phyloP scores from a whole-genome alignment of 2,329 filamentous ascomycete species.

The Verticillium isaacii region DNA sequence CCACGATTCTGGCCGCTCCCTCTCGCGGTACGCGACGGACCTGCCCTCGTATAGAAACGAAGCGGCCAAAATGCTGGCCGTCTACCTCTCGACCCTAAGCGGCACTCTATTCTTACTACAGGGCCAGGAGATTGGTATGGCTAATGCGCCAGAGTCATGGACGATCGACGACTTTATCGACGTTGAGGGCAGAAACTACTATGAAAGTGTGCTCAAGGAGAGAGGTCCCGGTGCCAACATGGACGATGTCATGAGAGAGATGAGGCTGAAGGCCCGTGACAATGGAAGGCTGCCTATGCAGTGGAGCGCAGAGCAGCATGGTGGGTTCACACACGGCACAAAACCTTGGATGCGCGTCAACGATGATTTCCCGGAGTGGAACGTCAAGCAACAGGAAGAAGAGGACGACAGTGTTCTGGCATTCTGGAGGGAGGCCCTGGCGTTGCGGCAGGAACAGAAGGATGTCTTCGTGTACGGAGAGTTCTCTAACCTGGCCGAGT shows the following conservation, averaged over 20 bases:
- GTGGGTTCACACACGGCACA: slow-evolving; percentile 28
- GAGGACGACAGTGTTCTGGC: slow-evolving; percentile 12
- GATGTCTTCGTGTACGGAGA: slow-evolving; percentile 18
- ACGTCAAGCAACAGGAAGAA: slow-evolving; percentile 11
- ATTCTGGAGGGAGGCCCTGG: slow-evolving; percentile 14
- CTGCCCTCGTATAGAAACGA: slow-evolving; percentile 27
- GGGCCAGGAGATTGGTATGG: slow-evolving; percentile 49
- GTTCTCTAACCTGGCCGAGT: slow-evolving; percentile 3
- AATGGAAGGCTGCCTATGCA: slow-evolving; percentile 30
- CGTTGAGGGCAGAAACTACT: slow-evolving; percentile 38
- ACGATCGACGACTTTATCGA: slow-evolving; percentile 36
- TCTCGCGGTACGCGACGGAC: slow-evolving; percentile 42
- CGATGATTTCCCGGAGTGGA: slow-evolving; percentile 15
- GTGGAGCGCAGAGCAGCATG: slow-evolving; percentile 44
- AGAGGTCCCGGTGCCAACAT: slow-evolving; percentile 16
- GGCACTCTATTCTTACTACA: slow-evolving; percentile 46
- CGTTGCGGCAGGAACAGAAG: slow-evolving; percentile 9
- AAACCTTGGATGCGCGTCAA: slow-evolving; percentile 22
- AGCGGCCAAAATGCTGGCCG: slow-evolving; percentile 42
- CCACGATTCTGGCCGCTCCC: slow-evolving; percentile 47
- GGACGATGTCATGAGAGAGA: slow-evolving; percentile 32
- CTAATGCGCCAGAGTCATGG: slow-evolving; percentile 38
- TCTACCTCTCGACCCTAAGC: slow-evolving; percentile 30
- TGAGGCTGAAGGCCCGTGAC: slow-evolving; percentile 25
- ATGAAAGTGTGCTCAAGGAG: slow-evolving; percentile 11